Evolutionary conservation across 768 basidiomycete species (phyloP).

Genomic region (Hebeloma cylindrosporum): DNA sequence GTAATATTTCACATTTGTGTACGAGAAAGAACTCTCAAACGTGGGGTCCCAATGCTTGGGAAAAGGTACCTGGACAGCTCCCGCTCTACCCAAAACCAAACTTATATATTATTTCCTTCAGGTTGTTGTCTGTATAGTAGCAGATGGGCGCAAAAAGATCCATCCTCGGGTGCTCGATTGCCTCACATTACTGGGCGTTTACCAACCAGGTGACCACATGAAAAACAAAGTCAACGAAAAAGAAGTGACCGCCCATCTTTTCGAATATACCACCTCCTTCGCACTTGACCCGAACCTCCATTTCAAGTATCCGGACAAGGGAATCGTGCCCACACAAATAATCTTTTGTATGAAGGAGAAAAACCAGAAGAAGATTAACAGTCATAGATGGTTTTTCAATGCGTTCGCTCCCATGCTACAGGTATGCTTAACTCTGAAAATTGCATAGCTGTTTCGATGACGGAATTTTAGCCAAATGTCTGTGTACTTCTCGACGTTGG

Average conservation of each 20-base stretch:
- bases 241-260: conserved; percentile 65
- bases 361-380: conserved; percentile 97
- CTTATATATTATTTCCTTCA: conserved; percentile 23
- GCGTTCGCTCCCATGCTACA: conserved; percentile 83
- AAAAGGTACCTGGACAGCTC: conserved; percentile 56
- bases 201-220: conserved; percentile 65
- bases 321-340: conserved; percentile 92
- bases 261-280: conserved; percentile 86
- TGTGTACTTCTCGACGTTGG: conserved; percentile 94
- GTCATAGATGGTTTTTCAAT: conserved; percentile 97
- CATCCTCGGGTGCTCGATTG: conserved; percentile 87
- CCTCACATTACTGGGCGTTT: conserved; percentile 89
- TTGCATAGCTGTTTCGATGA: conserved; percentile 1
- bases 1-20: conserved; percentile 77
- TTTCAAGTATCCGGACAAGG: conserved; percentile 88
- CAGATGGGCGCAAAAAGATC: conserved; percentile 80
- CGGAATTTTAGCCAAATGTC: conserved; percentile 72
- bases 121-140: conserved; percentile 92
- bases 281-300: conserved; percentile 76
- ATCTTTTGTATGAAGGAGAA: conserved; percentile 91
- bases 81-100: not conserved
- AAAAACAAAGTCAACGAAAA: conserved; percentile 47
- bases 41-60: conserved; percentile 97
- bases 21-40: conserved; percentile 88
- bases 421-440: conserved; percentile 36